phyloP scores from a whole-genome alignment of 176 grass and related monocot species.

The Sorghum bicolor region DNA sequence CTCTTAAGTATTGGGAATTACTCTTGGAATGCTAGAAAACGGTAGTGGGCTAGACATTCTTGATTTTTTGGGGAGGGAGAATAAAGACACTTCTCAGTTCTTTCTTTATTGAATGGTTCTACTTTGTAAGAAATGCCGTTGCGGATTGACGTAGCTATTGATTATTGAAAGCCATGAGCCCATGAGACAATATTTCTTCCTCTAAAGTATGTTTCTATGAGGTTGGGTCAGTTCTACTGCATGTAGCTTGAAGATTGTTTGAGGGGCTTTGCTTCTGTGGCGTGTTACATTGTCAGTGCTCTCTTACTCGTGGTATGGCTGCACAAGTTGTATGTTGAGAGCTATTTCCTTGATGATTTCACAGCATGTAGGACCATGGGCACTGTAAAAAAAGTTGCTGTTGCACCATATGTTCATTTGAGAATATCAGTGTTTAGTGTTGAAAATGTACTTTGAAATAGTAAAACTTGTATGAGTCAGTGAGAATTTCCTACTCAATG shows the following conservation, averaged over 20 bases:
- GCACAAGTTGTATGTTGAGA: not conserved
- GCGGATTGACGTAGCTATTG: not conserved
- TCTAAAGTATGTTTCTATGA: not conserved
- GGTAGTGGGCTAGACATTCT: not conserved
- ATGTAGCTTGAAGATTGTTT: not conserved
- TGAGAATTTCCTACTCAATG: not conserved
- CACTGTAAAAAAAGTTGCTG: not conserved
- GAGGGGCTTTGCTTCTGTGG: not conserved
- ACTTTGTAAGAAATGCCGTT: not conserved
- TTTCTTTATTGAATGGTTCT: not conserved
- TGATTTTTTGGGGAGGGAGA: not conserved
- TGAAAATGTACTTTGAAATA: slow-evolving; percentile 1
- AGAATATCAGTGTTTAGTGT: not conserved
- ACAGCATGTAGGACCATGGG: not conserved
- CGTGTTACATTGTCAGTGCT: not conserved
- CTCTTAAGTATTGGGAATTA: not conserved
- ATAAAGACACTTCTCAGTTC: not conserved
- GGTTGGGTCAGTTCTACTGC: not conserved
- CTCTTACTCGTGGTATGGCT: not conserved
- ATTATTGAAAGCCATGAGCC: not conserved
- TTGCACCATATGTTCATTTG: not conserved
- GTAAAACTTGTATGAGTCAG: not conserved
- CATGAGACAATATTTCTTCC: not conserved
- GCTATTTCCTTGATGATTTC: not conserved
- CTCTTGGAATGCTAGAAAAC: not conserved